Conservation (phyloP, 352 stramenopile genomes). For the Globisporangium spiculum region DNA sequence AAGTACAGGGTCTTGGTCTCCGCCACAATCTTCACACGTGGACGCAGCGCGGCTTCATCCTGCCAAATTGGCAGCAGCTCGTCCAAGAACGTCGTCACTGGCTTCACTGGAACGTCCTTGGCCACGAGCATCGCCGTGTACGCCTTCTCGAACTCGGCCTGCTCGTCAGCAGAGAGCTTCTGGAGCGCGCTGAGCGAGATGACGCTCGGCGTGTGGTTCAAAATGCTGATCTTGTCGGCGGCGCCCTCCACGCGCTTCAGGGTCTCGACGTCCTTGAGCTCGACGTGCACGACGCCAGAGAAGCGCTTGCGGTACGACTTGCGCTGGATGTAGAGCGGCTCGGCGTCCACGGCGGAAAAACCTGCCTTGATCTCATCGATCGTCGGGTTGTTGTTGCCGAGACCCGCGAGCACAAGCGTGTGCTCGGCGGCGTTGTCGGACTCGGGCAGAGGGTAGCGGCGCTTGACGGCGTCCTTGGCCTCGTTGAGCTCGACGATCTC, state of each 20-base stretch:
- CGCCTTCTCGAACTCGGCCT: conserved; percentile 84
- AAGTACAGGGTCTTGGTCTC: conserved; percentile 74
- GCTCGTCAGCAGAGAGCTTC: conserved; percentile 62
- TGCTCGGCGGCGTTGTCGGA: conserved; percentile 57
- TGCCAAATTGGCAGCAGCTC: conserved; percentile 69
- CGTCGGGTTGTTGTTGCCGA: conserved; percentile 58
- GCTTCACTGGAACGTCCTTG: conserved; percentile 76
- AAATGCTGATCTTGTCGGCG: conserved; percentile 55
- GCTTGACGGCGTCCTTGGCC: conserved; percentile 69
- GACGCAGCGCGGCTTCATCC: conserved; percentile 58
- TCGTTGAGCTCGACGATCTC: conserved; percentile 82
- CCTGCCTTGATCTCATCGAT: conserved; percentile 81
- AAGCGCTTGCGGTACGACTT: conserved; percentile 75
- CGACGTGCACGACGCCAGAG: conserved; percentile 66
- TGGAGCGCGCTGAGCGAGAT: conserved; percentile 55
- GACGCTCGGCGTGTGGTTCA: conserved; percentile 51
- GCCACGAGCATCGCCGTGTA: conserved; percentile 78
- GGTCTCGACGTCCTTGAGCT: conserved; percentile 62
- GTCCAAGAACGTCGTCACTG: conserved; percentile 69
- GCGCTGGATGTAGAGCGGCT: conserved; percentile 73
- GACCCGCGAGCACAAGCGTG: conserved; percentile 68
- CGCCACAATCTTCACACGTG: conserved; percentile 66
- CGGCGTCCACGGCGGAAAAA: conserved; percentile 46
- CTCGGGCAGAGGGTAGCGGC: conserved; percentile 64
- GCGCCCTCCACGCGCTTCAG: conserved; percentile 48